phyloP scores from a whole-genome alignment of 768 basidiomycete species.

The Amanita muscaria region DNA sequence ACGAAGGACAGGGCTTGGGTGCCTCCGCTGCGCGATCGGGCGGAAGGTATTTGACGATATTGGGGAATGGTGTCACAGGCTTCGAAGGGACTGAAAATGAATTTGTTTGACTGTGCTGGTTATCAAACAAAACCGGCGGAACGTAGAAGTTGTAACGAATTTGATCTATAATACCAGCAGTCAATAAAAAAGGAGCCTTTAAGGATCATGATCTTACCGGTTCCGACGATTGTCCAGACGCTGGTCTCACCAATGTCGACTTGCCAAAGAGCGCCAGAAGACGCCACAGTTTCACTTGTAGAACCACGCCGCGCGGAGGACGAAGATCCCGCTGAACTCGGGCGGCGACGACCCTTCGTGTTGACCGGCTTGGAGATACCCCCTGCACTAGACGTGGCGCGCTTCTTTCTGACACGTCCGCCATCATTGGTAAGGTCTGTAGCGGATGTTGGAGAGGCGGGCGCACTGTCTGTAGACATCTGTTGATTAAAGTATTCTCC shows the following conservation, averaged over 20 bases:
- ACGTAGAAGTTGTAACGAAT: constrained; percentile 92
- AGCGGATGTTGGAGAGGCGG: constrained; percentile 55
- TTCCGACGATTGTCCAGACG: constrained; percentile 92
- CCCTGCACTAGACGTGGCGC: constrained; percentile 66
- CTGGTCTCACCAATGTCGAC: constrained; percentile 91
- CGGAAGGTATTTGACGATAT: constrained; percentile 84
- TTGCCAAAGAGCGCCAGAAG: constrained; percentile 78
- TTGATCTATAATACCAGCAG: constrained; percentile 48
- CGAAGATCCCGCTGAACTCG: constrained; percentile 68
- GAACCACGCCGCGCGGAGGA: constrained; percentile 61
- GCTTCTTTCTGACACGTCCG: constrained; percentile 78
- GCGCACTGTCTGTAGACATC: constrained; percentile 50
- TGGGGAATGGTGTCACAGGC: constrained; percentile 79
- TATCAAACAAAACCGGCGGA: constrained; percentile 76
- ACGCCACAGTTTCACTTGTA: constrained; percentile 56
- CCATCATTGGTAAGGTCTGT: constrained; percentile 76
- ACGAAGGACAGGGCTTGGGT: constrained; percentile 61
- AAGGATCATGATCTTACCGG: constrained; percentile 42
- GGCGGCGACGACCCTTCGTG: constrained; percentile 56
- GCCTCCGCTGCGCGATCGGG: constrained; percentile 81
- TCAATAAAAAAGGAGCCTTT: constrained; percentile 10
- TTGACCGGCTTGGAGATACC: constrained; percentile 41
- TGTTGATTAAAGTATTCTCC: constrained; percentile 59
- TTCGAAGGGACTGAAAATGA: constrained; percentile 77
- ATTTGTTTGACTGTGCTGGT: constrained; percentile 58